Evolutionary conservation across 2,329 filamentous ascomycete genomes (phyloP).

Genomic region (Zalaria obscura): DNA sequence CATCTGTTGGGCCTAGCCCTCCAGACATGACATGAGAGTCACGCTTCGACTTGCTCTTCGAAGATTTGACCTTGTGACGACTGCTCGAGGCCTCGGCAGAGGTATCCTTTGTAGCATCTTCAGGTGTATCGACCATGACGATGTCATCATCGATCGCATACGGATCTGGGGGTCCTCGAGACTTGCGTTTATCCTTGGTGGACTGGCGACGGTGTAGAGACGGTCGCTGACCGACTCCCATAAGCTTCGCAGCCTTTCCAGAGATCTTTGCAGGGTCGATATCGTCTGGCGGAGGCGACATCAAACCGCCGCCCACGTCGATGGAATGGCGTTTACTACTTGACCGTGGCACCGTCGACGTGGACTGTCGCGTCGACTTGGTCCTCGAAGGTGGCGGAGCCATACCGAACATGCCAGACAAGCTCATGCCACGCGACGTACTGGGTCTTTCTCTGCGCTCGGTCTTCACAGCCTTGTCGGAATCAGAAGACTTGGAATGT

Average conservation of each 20-base stretch:
- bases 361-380: conserved; percentile 51
- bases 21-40: conserved; percentile 23
- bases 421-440: conserved; percentile 42
- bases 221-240: conserved; percentile 39
- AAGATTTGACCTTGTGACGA: conserved; percentile 16
- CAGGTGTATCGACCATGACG: conserved; percentile 38
- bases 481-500: conserved; percentile 44
- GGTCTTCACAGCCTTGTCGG: conserved; percentile 50
- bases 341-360: conserved; percentile 35
- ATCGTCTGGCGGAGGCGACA: conserved; percentile 61
- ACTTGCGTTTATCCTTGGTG: conserved; percentile 36
- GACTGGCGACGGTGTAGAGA: conserved; percentile 29
- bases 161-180: conserved; percentile 39
- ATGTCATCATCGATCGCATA: conserved; percentile 50
- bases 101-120: conserved; percentile 23
- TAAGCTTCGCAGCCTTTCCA: conserved; percentile 64
- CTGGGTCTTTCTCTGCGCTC: conserved; percentile 32
- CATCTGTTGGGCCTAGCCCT: conserved; percentile 22
- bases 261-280: conserved; percentile 32
- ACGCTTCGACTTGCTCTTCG: conserved; percentile 24
- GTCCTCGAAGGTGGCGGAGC: conserved; percentile 31
- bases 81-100: conserved; percentile 13
- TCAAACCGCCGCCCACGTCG: conserved; percentile 49
- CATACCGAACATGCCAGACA: conserved; percentile 46
- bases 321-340: conserved; percentile 48